Evolutionary conservation across 192 early-diverging fungal species (phyloP).

Genomic region (Coemansia sp.): DNA sequence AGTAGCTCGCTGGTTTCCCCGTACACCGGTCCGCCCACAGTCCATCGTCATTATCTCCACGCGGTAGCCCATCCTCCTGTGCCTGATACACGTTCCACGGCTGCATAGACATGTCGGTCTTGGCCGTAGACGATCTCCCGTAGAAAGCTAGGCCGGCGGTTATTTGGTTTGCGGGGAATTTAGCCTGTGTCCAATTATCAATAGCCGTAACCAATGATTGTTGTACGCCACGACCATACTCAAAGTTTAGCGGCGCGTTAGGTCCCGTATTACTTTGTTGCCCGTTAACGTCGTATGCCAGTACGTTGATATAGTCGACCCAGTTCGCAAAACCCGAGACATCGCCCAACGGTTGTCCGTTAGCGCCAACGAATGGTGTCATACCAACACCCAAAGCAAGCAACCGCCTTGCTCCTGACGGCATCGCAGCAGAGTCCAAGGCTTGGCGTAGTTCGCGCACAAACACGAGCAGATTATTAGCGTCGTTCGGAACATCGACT

Average conservation of each 20-base stretch:
- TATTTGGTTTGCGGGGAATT: slow-evolving; percentile 62
- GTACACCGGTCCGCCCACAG: slow-evolving; percentile 43
- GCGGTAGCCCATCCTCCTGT: slow-evolving; percentile 40
- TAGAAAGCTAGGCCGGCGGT: slow-evolving; percentile 65
- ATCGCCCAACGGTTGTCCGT: slow-evolving; percentile 54
- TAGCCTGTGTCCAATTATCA: slow-evolving; percentile 60
- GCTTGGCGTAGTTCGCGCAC: slow-evolving; percentile 61
- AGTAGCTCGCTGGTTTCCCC: slow-evolving; percentile 22
- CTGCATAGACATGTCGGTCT: slow-evolving; percentile 30
- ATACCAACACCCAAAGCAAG: slow-evolving; percentile 67
- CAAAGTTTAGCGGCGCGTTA: slow-evolving; percentile 61
- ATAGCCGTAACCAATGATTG: slow-evolving; percentile 56
- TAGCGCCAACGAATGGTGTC: slow-evolving; percentile 59
- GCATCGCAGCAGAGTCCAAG: slow-evolving; percentile 41
- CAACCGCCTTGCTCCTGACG: slow-evolving; percentile 44
- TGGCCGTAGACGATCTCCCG: slow-evolving; percentile 51
- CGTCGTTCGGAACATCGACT: slow-evolving; percentile 60
- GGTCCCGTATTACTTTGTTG: slow-evolving; percentile 62
- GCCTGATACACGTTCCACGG: slow-evolving; percentile 44
- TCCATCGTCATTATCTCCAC: slow-evolving; percentile 59
- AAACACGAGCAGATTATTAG: slow-evolving; percentile 63
- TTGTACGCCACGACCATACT: slow-evolving; percentile 26
- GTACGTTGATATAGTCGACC: slow-evolving; percentile 69
- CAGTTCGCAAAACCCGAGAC: slow-evolving; percentile 63
- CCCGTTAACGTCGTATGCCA: slow-evolving; percentile 68